Conservation (phyloP, 306 rosid species). For the Pyrus betulifolia region DNA sequence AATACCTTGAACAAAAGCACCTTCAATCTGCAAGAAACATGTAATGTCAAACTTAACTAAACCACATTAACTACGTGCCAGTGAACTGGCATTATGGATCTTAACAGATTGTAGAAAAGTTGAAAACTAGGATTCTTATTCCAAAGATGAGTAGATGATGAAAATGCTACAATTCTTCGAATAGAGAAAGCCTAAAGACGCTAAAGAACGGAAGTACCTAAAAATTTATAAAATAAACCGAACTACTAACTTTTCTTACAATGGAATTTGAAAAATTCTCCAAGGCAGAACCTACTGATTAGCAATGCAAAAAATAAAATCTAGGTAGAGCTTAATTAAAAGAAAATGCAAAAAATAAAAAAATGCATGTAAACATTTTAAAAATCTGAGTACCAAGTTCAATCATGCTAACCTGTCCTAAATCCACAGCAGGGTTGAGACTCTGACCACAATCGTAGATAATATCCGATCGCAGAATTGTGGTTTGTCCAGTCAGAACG, state of each 20-base stretch:
- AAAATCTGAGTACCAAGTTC: not conserved
- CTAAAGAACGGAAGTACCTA: too few species aligned
- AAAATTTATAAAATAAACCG: too few species aligned
- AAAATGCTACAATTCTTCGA: too few species aligned
- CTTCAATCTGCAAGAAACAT: slow-evolving; percentile 71
- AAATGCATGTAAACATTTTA: not conserved
- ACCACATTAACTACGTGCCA: not conserved
- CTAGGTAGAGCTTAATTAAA: not conserved
- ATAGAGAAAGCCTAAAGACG: too few species aligned
- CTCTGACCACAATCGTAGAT: slow-evolving; percentile 91
- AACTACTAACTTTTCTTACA: too few species aligned
- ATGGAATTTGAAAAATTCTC: not conserved
- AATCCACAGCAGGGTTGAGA: slow-evolving; percentile 96
- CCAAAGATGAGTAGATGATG: not conserved
- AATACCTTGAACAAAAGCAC: slow-evolving; percentile 87
- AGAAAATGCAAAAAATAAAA: not conserved
- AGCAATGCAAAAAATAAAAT: not conserved
- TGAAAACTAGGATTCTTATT: too few species aligned
- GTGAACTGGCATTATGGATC: not conserved
- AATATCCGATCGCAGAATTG: slow-evolving; percentile 63
- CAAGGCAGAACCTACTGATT: not conserved
- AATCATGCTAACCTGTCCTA: slow-evolving; percentile 68
- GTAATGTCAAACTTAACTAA: not conserved
- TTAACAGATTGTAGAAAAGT: too few species aligned
- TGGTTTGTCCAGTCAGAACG: slow-evolving; percentile 78